A percentile compares a stretch with the other conserved stretches of the same genome.
Evolutionary conservation across 1,284 basidiomycete genomes (phyloP).

Genomic region (Trichosporon sp.): DNA sequence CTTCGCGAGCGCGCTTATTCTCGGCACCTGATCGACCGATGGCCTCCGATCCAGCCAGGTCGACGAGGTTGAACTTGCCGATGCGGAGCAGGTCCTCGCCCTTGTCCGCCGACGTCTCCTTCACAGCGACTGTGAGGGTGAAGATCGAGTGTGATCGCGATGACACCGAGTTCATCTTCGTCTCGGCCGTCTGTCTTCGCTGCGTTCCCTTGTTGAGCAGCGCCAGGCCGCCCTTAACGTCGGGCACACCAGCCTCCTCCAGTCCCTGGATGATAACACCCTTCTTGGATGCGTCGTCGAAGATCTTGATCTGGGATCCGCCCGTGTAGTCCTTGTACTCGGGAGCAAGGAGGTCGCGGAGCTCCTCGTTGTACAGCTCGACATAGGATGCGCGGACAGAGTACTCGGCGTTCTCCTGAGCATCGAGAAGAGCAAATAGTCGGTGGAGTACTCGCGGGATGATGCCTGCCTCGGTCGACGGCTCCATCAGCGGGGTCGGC

Average conservation of each 20-base stretch:
- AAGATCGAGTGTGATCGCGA: slow-evolving; percentile 96
- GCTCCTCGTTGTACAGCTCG: slow-evolving; percentile 98
- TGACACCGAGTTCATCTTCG: slow-evolving; percentile 96
- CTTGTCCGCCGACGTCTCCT: slow-evolving; percentile 60
- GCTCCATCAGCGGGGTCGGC: slow-evolving; percentile 71
- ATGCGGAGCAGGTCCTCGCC: slow-evolving; percentile 81
- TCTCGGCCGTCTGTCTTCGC: slow-evolving; percentile 88
- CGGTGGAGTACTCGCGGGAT: slow-evolving; percentile 93
- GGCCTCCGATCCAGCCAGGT: slow-evolving; percentile 95
- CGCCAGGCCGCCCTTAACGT: slow-evolving; percentile 75
- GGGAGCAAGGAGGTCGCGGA: slow-evolving; percentile 81
- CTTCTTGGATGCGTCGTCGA: slow-evolving; percentile 79
- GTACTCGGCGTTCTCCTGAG: slow-evolving; percentile 65
- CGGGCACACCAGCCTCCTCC: slow-evolving; percentile 81
- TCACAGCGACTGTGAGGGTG: slow-evolving; percentile 87
- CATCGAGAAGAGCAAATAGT: slow-evolving; percentile 83
- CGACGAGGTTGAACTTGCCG: slow-evolving; percentile 95
- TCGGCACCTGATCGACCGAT: slow-evolving; percentile 94
- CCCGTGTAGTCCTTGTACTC: slow-evolving; percentile 60
- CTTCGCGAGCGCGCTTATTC: slow-evolving; percentile 89
- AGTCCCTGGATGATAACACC: slow-evolving; percentile 85
- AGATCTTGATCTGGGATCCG: slow-evolving; percentile 65
- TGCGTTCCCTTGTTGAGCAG: slow-evolving; percentile 84
- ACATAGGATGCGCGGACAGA: slow-evolving; percentile 91
- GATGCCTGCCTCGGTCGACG: slow-evolving; percentile 86